Base-by-base conservation (phyloP, 208 protist species). In the Leishmania gerbilli region DNA sequence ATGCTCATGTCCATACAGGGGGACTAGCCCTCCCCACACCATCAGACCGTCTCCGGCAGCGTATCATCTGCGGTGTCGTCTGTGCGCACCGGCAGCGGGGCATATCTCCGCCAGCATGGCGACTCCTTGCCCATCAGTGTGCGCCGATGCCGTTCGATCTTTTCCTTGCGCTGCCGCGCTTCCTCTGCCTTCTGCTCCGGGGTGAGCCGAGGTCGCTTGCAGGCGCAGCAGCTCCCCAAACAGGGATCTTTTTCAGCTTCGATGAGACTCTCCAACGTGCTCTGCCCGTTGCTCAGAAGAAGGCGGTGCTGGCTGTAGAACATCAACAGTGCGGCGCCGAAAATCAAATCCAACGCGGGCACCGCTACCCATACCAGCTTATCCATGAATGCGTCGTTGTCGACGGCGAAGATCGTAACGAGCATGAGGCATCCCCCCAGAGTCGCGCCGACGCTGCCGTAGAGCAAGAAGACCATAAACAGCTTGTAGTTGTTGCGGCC, bases 401-500 rank as follows among this genome's bases (percentile, higher is more conserved):
- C 84, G 15, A 93, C 77, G n/a, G 77, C 79, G 75, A 93, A 90
- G 13, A 94, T 34, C 8, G 51, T 77, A 0, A 96, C 67, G 24
- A 90, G 53, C 72, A 89, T 84, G 19, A 91, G 51, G 2, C 76
- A 49, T 17, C 79, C 84, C 11, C 76, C 79, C 8, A 90, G 1
- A 27, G 76, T 69, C 45, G 80, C 74, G 7, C 79, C 89, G 0
- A 93, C 42, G n/a, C 76, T 76, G 67, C 56, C 74, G 78, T 97
- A 95, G 4, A 95, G 49, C 24, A 98, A 72, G 77, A 96, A 95
- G 11, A 95, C 27, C 5, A 97, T 31, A 74, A 98, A 98, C 19
- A 93, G 79, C 77, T 96, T 96, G 76, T 97, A 95, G 84, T 97
- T 98, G 56, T 93, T 87, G 77, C 88, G 89, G 9, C 95, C 93